These are phyloP conservation scores for Alnus rubra DNA, from an alignment of 306 rosid genomes.

Conservation along the genomic window DNA sequence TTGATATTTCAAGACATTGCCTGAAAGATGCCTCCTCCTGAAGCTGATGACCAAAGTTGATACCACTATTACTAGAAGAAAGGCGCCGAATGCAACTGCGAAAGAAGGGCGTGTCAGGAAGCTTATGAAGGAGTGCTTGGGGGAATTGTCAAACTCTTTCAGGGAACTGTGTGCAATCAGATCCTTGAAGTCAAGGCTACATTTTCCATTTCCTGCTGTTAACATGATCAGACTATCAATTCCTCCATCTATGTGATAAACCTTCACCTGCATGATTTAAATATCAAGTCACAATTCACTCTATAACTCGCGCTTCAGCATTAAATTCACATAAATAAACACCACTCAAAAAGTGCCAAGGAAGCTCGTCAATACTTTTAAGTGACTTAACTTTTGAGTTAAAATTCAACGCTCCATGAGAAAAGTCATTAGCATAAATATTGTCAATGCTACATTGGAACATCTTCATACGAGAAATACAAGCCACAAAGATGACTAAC, in stretches of 20 bases:
- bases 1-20: constrained; percentile 32
- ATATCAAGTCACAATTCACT: constrained; percentile 21
- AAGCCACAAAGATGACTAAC: neutral
- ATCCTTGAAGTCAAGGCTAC: constrained; percentile 48
- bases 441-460: neutral
- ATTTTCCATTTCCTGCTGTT: constrained; percentile 34
- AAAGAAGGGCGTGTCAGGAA: constrained; percentile 9
- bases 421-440: neutral
- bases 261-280: constrained; percentile 34
- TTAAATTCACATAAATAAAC: neutral
- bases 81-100: constrained; percentile 18
- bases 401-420: neutral
- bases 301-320: neutral
- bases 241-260: constrained; percentile 33
- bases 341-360: neutral
- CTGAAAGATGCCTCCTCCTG: constrained; percentile 20
- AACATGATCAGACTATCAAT: constrained; percentile 28
- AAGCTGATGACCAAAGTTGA: constrained; percentile 34
- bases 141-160: constrained; percentile 26
- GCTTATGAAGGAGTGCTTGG: constrained; percentile 24
- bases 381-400: neutral
- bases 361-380: neutral
- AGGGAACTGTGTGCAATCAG: constrained; percentile 18
- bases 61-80: constrained; percentile 32
- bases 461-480: neutral